Evolutionary conservation across 768 basidiomycete species (phyloP).

Genomic region (Glaciozyma martinii): DNA sequence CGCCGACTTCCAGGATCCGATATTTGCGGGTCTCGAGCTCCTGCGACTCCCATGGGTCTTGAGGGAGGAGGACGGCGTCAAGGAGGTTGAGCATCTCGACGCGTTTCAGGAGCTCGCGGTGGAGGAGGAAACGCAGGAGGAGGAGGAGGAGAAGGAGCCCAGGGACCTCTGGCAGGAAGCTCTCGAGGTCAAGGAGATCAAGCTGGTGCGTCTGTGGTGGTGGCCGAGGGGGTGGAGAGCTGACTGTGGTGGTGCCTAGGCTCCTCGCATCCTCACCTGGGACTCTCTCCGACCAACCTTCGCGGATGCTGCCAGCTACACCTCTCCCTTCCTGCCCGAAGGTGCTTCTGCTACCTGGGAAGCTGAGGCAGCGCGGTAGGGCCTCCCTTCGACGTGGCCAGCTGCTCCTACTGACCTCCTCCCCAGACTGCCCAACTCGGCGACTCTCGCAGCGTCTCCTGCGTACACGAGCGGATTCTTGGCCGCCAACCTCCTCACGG

Average conservation of each 20-base stretch:
- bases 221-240: not conserved
- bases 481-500: not conserved
- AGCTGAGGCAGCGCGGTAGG: not conserved
- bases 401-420: not conserved
- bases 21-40: not conserved
- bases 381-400: no score
- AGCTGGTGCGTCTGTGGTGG: not conserved
- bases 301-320: not conserved
- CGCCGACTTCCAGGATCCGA: not conserved
- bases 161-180: not conserved
- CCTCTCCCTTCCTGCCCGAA: not conserved
- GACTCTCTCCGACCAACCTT: not conserved
- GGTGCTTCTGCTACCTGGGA: not conserved
- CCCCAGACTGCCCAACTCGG: not conserved
- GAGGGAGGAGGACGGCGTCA: not conserved
- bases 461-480: not conserved
- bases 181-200: not conserved
- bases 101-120: not conserved
- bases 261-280: constrained; percentile 4
- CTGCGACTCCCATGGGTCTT: not conserved
- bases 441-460: not conserved
- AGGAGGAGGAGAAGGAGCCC: not conserved
- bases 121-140: not conserved
- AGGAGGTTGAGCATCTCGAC: not conserved
- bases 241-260: not conserved